Evolutionary conservation across 176 grass and related monocot genomes (phyloP).

Genomic region (Bothriochloa decipiens): DNA sequence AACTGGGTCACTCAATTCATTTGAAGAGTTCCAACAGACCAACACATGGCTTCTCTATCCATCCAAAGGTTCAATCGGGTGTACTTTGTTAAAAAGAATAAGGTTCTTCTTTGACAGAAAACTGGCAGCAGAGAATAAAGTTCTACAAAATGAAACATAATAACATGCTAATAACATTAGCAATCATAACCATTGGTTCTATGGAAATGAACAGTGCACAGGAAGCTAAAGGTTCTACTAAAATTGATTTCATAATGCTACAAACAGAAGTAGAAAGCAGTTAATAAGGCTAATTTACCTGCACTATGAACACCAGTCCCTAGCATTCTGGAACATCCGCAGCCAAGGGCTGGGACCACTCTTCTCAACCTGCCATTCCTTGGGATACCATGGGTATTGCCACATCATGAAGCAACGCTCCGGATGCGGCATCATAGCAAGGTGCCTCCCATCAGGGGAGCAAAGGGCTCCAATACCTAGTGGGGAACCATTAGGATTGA

Average conservation of each 20-base stretch:
- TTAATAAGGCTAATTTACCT: conserved; percentile 36
- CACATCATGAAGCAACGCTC: conserved; percentile 99
- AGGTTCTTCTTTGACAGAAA: not conserved
- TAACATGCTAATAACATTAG: not conserved
- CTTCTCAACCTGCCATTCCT: conserved; percentile 81
- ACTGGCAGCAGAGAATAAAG: not conserved
- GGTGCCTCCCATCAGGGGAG: conserved; percentile 87
- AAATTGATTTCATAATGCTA: not conserved
- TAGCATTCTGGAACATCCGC: conserved; percentile 90
- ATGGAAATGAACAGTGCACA: not conserved
- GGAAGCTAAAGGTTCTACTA: not conserved
- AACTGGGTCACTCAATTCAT: not conserved
- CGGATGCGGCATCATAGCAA: conserved; percentile 96
- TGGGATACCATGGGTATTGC: conserved; percentile 95
- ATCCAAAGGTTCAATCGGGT: not conserved
- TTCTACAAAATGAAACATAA: not conserved
- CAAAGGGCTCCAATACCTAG: conserved; percentile 82
- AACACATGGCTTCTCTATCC: not conserved
- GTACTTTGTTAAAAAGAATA: not conserved
- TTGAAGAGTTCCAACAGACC: not conserved
- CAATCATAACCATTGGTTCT: not conserved
- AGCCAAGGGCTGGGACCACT: conserved; percentile 83
- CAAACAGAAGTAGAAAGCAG: not conserved
- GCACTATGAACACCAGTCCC: conserved; percentile 71
- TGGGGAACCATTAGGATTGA: conserved; percentile 95